Evolutionary conservation across 2,329 filamentous ascomycete genomes (phyloP).

Genomic region (Venturia oleaginea): DNA sequence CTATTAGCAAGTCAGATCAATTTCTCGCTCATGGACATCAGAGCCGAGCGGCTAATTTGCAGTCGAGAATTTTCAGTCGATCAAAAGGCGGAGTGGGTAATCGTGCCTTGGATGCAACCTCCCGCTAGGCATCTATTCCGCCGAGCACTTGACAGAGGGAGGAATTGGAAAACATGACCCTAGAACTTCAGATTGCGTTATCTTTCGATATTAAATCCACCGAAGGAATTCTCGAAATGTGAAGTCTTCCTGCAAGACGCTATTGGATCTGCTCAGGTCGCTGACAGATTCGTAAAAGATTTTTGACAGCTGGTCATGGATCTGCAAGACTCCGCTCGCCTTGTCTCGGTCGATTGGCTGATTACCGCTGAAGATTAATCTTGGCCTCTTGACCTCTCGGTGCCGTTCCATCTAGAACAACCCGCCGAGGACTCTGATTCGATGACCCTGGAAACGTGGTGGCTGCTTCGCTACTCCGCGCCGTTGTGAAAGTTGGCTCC

Average conservation of each 20-base stretch:
- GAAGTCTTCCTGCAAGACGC: background rate
- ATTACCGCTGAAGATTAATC: background rate
- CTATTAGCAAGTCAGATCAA: background rate
- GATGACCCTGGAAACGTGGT: background rate
- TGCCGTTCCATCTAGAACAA: background rate
- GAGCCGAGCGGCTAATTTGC: background rate
- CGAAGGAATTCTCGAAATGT: background rate
- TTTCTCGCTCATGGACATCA: background rate
- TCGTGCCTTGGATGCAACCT: background rate
- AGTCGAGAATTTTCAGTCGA: background rate
- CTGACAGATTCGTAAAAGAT: conserved; percentile 1
- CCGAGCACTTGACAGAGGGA: background rate
- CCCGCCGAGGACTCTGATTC: background rate
- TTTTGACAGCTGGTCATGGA: background rate
- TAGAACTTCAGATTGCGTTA: background rate
- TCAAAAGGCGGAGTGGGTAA: background rate
- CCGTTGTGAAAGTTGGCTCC: conserved; percentile 1
- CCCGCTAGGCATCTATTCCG: background rate
- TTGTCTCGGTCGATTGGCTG: background rate
- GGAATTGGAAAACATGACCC: background rate
- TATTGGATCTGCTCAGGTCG: background rate
- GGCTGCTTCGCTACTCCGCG: conserved; percentile 5
- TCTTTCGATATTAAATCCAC: background rate
- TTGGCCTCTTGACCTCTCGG: conserved; percentile 5
- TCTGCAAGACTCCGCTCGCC: background rate